A percentile compares a stretch with the other conserved stretches of the same genome.
Evolutionary conservation across 352 stramenopile genomes (phyloP).

Genomic region (Pythium myriotylum): DNA sequence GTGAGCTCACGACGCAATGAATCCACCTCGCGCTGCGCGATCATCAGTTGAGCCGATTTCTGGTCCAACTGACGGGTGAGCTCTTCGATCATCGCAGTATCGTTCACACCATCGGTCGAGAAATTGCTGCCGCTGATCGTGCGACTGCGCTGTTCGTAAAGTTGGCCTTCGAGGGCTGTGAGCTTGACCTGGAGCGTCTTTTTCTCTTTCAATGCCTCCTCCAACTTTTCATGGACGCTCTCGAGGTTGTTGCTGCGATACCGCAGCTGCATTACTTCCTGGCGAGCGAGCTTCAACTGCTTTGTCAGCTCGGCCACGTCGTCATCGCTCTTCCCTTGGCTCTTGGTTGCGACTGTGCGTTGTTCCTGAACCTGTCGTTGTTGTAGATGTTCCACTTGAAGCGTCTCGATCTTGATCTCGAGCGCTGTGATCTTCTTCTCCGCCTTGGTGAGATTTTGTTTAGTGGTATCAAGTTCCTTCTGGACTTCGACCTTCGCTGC

Average conservation of each 20-base stretch:
- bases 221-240: slow-evolving; percentile 63
- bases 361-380: slow-evolving; percentile 17
- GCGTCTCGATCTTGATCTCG: slow-evolving; percentile 46
- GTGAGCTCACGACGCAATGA: slow-evolving; percentile 34
- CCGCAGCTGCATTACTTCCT: slow-evolving; percentile 83
- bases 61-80: slow-evolving; percentile 64
- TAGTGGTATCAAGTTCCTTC: slow-evolving; percentile 30
- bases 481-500: slow-evolving; percentile 24
- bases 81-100: slow-evolving; percentile 42
- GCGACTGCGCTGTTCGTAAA: slow-evolving; percentile 76
- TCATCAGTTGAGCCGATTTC: slow-evolving; percentile 51
- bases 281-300: slow-evolving; percentile 74
- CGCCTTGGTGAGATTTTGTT: slow-evolving; percentile 34
- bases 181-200: slow-evolving; percentile 78
- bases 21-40: slow-evolving; percentile 54
- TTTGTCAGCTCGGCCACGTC: slow-evolving; percentile 68
- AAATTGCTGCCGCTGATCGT: slow-evolving; percentile 61
- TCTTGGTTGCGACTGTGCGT: slow-evolving; percentile 35
- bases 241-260: slow-evolving; percentile 84
- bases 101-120: slow-evolving; percentile 36
- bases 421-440: slow-evolving; percentile 37
- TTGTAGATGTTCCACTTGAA: slow-evolving; percentile 29
- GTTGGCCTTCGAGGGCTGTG: slow-evolving; percentile 72
- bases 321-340: slow-evolving; percentile 26
- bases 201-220: slow-evolving; percentile 80